Conservation (phyloP, 345 rosid species). For the Brassica carinata region DNA sequence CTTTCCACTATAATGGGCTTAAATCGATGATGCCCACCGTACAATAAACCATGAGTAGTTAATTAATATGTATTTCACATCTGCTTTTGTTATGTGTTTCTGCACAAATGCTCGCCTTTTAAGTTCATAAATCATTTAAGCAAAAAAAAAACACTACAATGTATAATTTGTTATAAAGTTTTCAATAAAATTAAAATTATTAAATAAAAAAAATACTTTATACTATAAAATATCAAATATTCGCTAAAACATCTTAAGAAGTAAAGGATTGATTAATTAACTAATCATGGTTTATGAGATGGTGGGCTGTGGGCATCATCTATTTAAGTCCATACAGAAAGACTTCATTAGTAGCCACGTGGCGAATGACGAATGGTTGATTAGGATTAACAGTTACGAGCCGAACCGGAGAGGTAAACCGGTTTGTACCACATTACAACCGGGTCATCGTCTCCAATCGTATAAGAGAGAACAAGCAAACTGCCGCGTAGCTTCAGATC, state of each 20-base stretch:
- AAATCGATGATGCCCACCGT: background rate
- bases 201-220: no score
- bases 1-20: constrained; percentile 14
- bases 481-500: constrained; percentile 36
- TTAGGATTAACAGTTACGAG: background rate
- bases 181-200: no score
- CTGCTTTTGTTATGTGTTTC: background rate
- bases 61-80: background rate
- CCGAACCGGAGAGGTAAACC: constrained; percentile 33
- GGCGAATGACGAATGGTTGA: background rate
- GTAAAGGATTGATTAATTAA: background rate
- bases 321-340: constrained; percentile 10
- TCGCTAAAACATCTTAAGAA: background rate
- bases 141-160: no score
- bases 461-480: constrained; percentile 23
- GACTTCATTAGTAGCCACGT: constrained; percentile 2
- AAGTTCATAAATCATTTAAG: background rate
- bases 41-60: background rate
- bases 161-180: no score
- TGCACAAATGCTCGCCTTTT: background rate
- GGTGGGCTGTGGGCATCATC: background rate
- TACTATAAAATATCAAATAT: background rate
- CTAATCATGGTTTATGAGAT: constrained; percentile 7
- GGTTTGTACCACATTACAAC: background rate
- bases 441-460: constrained; percentile 30